These are phyloP conservation scores for Carex myosuroides DNA, from an alignment of 176 grass and related monocot species.

Conservation along the genomic window DNA sequence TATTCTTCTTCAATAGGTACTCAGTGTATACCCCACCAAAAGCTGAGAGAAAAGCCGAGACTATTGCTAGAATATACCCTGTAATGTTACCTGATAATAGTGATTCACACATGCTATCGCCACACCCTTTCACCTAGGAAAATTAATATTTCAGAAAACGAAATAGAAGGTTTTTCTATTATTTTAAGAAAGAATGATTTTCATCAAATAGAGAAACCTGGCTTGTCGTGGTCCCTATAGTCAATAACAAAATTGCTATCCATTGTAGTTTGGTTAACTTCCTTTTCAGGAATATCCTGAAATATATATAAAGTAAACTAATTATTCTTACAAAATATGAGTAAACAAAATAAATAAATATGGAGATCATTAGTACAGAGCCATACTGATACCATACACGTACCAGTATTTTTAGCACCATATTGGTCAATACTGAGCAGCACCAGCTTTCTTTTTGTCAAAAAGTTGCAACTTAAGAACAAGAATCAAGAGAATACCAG, in stretches of 20 bases:
- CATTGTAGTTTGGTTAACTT: slow-evolving; percentile 84
- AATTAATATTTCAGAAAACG: slow-evolving; percentile 12
- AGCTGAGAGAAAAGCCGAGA: slow-evolving; percentile 96
- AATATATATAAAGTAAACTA: slow-evolving; percentile 30
- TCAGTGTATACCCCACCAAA: slow-evolving; percentile 90
- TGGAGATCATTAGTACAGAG: neutral
- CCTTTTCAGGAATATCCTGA: slow-evolving; percentile 74
- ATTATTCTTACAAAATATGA: slow-evolving; percentile 5
- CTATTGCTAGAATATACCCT: slow-evolving; percentile 80
- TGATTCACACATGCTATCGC: slow-evolving; percentile 68
- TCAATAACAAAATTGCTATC: slow-evolving; percentile 83
- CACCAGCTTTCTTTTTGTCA: neutral
- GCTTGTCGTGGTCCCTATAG: slow-evolving; percentile 92
- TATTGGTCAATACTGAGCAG: neutral
- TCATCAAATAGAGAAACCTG: slow-evolving; percentile 40
- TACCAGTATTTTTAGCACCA: neutral
- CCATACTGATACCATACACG: neutral
- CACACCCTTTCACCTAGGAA: slow-evolving; percentile 89
- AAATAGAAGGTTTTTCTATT: neutral
- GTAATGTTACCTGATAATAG: slow-evolving; percentile 80
- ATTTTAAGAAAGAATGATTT: neutral
- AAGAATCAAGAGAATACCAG: neutral
- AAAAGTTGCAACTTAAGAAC: neutral
- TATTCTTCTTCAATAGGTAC: slow-evolving; percentile 99
- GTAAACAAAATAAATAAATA: slow-evolving; percentile 10